Evolutionary conservation across 1,139 yeast species (phyloP), one percentile per base, ranked within the genome.

Genomic region (Pichia sp.): DNA sequence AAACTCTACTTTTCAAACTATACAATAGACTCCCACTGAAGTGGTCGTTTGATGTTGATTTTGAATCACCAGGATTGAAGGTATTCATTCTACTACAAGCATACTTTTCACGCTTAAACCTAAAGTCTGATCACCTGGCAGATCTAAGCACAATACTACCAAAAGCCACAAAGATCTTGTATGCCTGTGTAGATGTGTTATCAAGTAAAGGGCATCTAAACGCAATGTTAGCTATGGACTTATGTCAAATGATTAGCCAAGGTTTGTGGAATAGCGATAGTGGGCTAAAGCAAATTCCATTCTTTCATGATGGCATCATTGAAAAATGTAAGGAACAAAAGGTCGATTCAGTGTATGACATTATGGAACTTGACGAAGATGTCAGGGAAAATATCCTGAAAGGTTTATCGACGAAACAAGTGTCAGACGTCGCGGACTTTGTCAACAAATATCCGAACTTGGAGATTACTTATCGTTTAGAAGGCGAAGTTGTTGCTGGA

Each of bases 391-490:
- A 77, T 13, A 71, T 90, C 4, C 72, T 92, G 57, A 80, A 79
- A 41, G 57, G 61, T 0, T 72, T 90, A 65, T 68, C 69, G 10
- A 84, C 80, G 16, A 72, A 73, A 4, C 72, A 82, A 54, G 66
- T 80, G 50, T 75, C 77, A 45, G 76, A 76, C 31, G 90, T 93
- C 53, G 98, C 98, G 0, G 82, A 81, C 32, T 93, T 93, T 74
- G 96, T 90, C 54, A 93, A 93, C 70, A 82, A 79, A 61, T 95
- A 87, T 68, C 99, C 99, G 5, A 88, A 87, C 64, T 77, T 93
- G 55, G 97, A 93, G 62, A 69, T 92, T 29, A 71, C 78, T 4
- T 84, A 82, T 59, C 77, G 76, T 54, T 55, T 78, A 5, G 80
- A 78, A 23, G 67, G 72, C n/a, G 67, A 72, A 0, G 61, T 79